phyloP scores from a whole-genome alignment of 768 basidiomycete species.

The Sarcodon aspratus region DNA sequence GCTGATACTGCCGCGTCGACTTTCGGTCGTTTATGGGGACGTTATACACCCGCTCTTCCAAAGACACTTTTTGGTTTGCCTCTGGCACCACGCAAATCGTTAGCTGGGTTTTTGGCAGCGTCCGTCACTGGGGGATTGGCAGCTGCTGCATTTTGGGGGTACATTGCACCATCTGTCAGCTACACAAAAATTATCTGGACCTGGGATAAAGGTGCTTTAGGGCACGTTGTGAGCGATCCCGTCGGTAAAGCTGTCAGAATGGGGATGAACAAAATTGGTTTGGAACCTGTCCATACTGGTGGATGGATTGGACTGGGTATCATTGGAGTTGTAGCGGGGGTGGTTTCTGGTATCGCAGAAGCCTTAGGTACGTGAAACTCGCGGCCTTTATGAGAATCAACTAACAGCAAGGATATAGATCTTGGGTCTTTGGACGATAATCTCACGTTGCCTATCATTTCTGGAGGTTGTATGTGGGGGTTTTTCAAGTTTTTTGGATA shows the following conservation, averaged over 20 bases:
- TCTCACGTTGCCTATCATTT: slow-evolving; percentile 78
- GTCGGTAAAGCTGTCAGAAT: slow-evolving; percentile 15
- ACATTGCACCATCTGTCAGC: slow-evolving; percentile 36
- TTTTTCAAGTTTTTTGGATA: slow-evolving; percentile 32
- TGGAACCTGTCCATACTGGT: slow-evolving; percentile 16
- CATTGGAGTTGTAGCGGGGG: slow-evolving; percentile 54
- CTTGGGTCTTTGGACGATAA: slow-evolving; percentile 84
- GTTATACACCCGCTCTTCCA: slow-evolving; percentile 53
- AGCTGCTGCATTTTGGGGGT: slow-evolving; percentile 62
- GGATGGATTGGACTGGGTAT: slow-evolving; percentile 41
- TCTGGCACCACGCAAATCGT: slow-evolving; percentile 71
- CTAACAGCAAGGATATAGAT: slow-evolving; percentile 31
- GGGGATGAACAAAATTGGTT: slow-evolving; percentile 10
- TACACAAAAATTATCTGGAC: slow-evolving; percentile 37
- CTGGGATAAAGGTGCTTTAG: slow-evolving; percentile 33
- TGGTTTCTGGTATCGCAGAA: slow-evolving; percentile 81
- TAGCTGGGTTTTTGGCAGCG: slow-evolving; percentile 79
- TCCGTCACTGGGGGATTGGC: slow-evolving; percentile 58
- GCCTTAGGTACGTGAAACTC: slow-evolving; percentile 57
- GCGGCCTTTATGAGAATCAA: slow-evolving; percentile 3
- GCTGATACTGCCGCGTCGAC: slow-evolving; percentile 93
- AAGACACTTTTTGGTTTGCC: slow-evolving; percentile 40
- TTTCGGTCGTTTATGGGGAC: slow-evolving; percentile 76
- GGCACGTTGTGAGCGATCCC: slow-evolving; percentile 4
- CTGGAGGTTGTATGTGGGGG: slow-evolving; percentile 61